Conservation (phyloP, 768 basidiomycete genomes). For the Boletus eberwhitei region DNA sequence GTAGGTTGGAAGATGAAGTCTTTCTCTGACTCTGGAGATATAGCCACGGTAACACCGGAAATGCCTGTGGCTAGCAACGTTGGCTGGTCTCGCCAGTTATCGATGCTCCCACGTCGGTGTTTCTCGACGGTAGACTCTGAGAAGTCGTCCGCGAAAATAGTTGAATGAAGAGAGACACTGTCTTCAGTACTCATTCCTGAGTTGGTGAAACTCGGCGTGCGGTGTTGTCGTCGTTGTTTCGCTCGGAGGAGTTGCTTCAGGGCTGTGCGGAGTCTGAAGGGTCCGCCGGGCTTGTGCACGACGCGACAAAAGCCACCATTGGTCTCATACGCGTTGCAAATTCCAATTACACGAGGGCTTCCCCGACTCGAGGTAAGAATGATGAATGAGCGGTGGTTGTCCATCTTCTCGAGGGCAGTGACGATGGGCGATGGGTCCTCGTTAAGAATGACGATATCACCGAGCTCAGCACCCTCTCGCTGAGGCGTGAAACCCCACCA, state of each 20-base stretch:
- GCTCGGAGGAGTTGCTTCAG: conserved; percentile 47
- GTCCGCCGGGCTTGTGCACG: conserved; percentile 87
- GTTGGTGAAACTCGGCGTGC: conserved; percentile 17
- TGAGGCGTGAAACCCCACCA: conserved; percentile 74
- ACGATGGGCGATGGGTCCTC: conserved; percentile 64
- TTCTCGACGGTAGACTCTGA: conserved; percentile 11
- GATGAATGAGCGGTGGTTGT: conserved; percentile 65
- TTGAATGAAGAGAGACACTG: conserved; percentile 25
- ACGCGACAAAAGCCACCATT: conserved; percentile 88
- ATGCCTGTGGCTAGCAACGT: conserved; percentile 2
- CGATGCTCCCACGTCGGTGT: conserved; percentile 35
- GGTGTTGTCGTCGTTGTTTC: conserved; percentile 31
- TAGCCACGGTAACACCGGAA: conserved; percentile 14
- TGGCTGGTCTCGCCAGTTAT: conserved; percentile 25
- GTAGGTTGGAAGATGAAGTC: conserved; percentile 25
- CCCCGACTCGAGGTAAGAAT: conserved; percentile 71
- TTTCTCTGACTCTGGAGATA: conserved; percentile 26
- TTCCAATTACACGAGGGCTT: conserved; percentile 56
- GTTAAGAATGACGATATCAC: conserved; percentile 79
- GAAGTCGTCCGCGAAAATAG: conserved; percentile 27
- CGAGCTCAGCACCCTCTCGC: conserved; percentile 40
- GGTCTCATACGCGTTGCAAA: conserved; percentile 67
- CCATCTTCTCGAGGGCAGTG: conserved; percentile 53
- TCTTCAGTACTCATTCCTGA: conserved; percentile 25
- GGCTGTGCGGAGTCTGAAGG: conserved; percentile 62